A percentile compares a stretch with the other conserved stretches of the same genome.
Evolutionary conservation across 1,139 yeast species (phyloP).

Genomic region (Pichia sorboxylosa): DNA sequence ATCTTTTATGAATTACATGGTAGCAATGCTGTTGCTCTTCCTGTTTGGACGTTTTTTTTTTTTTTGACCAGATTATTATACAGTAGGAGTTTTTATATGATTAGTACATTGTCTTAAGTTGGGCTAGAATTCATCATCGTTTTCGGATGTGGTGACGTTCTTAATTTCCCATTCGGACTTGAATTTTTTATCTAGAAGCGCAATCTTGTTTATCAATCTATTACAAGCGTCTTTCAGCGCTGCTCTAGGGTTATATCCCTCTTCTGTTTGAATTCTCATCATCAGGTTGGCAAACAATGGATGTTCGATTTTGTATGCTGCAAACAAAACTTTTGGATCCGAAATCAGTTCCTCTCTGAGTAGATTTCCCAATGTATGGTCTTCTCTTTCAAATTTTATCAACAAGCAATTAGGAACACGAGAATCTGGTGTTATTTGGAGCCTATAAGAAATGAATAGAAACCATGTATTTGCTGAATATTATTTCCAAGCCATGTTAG

Average conservation of each 20-base stretch:
- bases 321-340: slow-evolving; percentile 81
- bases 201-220: slow-evolving; percentile 68
- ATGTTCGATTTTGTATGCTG: slow-evolving; percentile 95
- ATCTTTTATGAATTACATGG: too few relatives aligned
- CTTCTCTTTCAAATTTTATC: slow-evolving; percentile 89
- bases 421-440: slow-evolving; percentile 84
- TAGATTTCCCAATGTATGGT: slow-evolving; percentile 88
- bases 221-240: slow-evolving; percentile 87
- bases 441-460: not conserved
- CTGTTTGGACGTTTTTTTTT: too few relatives aligned
- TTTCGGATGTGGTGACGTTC: slow-evolving; percentile 69
- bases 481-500: too few relatives aligned
- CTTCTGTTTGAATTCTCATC: slow-evolving; percentile 90
- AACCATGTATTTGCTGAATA: too few relatives aligned
- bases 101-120: slow-evolving; percentile 15
- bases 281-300: slow-evolving; percentile 93
- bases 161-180: slow-evolving; percentile 89
- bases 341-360: slow-evolving; percentile 75
- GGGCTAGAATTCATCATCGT: slow-evolving; percentile 31
- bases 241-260: slow-evolving; percentile 82
- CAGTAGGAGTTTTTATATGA: not conserved
- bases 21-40: too few relatives aligned
- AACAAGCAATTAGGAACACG: slow-evolving; percentile 93
- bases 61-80: not conserved
- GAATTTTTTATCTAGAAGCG: slow-evolving; percentile 62